Evolutionary conservation across 108 stramenopile species (phyloP), one percentile per base, ranked within the genome.

Genomic region (Cylindrotheca fusiformis): DNA sequence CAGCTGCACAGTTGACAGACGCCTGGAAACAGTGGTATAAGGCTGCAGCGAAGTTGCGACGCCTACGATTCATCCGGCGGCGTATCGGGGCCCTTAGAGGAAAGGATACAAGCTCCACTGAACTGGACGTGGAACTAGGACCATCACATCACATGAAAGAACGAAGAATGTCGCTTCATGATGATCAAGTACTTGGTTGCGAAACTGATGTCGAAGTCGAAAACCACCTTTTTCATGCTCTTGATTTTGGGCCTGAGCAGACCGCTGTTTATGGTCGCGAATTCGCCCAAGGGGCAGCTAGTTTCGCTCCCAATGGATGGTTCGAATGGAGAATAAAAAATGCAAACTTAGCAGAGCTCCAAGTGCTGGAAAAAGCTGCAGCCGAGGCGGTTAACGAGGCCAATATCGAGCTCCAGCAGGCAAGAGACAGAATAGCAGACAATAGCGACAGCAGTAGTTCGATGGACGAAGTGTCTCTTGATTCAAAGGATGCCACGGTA

Each of bases 21-120:
- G 87, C 88, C 10, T 95, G 93, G 93, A 74, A 84, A 25, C 85
- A 87, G 44, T 95, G 93, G 93, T 91, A 95, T 59, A 67, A 70
- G 18, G 84, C 82, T 0, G 91, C 87, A n/a, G 82, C 72, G 1
- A 81, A 82, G 48, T 51, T 89, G 44, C 55, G 91, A 12, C 72
- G 84, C 54, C 65, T 93, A 48, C 77, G 88, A 41, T 93, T 84
- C 52, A 77, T 93, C 50, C 79, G 91, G 4, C 23, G 56, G 41
- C 44, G 68, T 44, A 69, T 76, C 19, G 47, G 31, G 30, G 4
- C 54, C n/a, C 27, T 22, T 0, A 51, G 48, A 23, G 48, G 51
- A 19, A 77, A 77, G 32, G 54, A 65, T 17, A 67, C 22, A 24
- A 41, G 23, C 23, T 36, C 6, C 26, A 54, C 19, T 14, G 49